Base-by-base conservation (phyloP, 208 protist species). In the Novymonas esmeraldas region DNA sequence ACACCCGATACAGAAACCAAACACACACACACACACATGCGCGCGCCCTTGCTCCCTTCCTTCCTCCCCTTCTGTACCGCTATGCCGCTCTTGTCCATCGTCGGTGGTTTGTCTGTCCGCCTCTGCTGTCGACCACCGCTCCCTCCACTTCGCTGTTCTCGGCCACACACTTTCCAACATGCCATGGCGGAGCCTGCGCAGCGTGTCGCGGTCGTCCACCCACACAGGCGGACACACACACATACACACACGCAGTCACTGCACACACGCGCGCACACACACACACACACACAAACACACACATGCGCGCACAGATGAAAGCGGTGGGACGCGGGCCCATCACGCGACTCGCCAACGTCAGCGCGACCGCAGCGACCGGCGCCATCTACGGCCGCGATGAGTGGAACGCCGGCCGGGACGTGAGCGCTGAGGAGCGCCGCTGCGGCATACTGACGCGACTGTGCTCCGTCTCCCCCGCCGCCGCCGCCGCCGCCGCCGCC, bases 341-440 rank as follows among this genome's bases (percentile, higher is more conserved):
- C 26, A 69, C 65, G 41, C 71, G 72, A 9, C 52, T 82, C 16
- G 69, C 68, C 18, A 46, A 48, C 33, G 31, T 48, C 11, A 36
- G 44, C 4, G 39, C 42, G 1, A 22, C 69, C 14, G 48, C 52
- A 18, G 57, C 50, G 24, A 31, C 36, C 13, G 68, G 68, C 6
- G 49, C 60, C 16, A 41, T 68, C 24, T 77, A 71, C 58, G 57
- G 45, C 49, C 72, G 78, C 10, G 67, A 73, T 33, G 83, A 88
- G 65, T 94, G 88, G 88, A 78, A 65, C 20, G 71, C 60, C 13
- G 90, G 83, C 5, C 79, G 87, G 6, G 70, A 81, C 51, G 22
- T 95, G 29, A 49, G 28, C 10, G 50, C 52, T 11, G 87, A 93
- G 51, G 90, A 95, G 63, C 63, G 54, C 22, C 54, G 76, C 0